Base-by-base conservation (phyloP, 2,329 filamentous ascomycete species). In the Clonostachys rosea region DNA sequence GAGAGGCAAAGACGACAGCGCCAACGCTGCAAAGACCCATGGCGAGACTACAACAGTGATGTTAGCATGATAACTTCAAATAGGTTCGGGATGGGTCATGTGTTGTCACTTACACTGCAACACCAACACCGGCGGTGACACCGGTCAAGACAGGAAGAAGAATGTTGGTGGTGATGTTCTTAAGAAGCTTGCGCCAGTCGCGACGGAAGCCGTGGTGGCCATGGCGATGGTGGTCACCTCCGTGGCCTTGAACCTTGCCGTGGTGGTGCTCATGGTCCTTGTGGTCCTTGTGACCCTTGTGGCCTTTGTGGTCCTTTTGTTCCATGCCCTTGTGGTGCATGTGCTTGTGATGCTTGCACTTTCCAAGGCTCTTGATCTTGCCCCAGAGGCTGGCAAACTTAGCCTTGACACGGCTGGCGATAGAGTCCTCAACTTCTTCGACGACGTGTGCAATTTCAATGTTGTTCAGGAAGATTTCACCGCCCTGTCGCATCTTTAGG, bases 131-230 rank as follows among this genome's bases (percentile, higher is more conserved):
- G 41, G 84, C 83, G 20, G 81, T 74, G 52, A 89, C 75, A 49
- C 87, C 87, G 52, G 89, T 75, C 45, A 86, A 67, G 46, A 89
- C 73, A 2, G 87, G 86, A 37, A 89, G 70, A 43, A 89, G 62
- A 41, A 90, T 75, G 51, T 84, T 80, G 36, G 81, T 70, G 52
- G 78, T 71, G 44, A 86, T 71, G 55, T 78, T 78, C 57, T 73
- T 71, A 42, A 82, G 53, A 24, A 82, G 64, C 50, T 71, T 66
- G 46, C 68, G 62, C 66, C 78, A 76, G 47, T 56, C 60, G 54
- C 63, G 60, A 46, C 64, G 52, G 50, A 54, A 59, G 24, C 46
- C 46, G 20, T 46, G 47, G 24, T 35, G 17, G 33, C 46, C 45
- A 43, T 41, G 42, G 18, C 43, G 42, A 42, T 51, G 50, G 41